Base-by-base conservation (phyloP, 768 basidiomycete species). In the Cantharellus anzutake region DNA sequence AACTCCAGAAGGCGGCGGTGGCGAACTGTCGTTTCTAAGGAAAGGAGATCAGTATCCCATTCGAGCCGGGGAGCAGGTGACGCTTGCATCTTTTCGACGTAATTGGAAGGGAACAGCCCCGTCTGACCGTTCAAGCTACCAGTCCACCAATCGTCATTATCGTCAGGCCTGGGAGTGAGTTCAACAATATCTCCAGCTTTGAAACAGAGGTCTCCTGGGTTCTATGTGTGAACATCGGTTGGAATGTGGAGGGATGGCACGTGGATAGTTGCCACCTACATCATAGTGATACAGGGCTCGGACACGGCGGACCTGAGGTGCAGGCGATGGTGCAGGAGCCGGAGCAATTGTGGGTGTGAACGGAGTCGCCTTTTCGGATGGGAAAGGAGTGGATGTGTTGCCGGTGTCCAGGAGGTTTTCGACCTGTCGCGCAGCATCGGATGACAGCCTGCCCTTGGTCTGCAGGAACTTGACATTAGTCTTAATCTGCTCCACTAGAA, bases 81-180 rank as follows among this genome's bases (percentile, higher is more conserved):
- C 14, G 14, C 56, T 57, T 37, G 42, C 52, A 59, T 41, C 35
- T 50, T 59, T 44, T 61, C 51, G 2, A 60, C 56, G 40, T 63
- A 58, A 56, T 60, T 59, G 40, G 60, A 52, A 4, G 56, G 58
- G 62, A 63, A 63, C 5, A 63, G 39, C 4, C 56, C 62, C 14
- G 39, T 48, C 4, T 42, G 14, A 20, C 61, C 61, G 29, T 53
- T 62, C 16, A 57, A 35, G 11, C 51, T 57, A 11, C 41, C 60
- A 4, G 76, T 79, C 88, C 87, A 94, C 90, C 90, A 92, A 68
- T 92, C 90, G 2, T 74, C 74, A 60, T 91, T 89, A 51, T 80
- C 84, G 67, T 91, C 86, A 60, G 83, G 78, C 7, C 52, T 37
- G 52, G 52, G 52, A 48, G 86, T 68, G 60, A 94, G 76, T 60